phyloP scores from a whole-genome alignment of 257 asterid species.

The Scutellaria baicalensis region DNA sequence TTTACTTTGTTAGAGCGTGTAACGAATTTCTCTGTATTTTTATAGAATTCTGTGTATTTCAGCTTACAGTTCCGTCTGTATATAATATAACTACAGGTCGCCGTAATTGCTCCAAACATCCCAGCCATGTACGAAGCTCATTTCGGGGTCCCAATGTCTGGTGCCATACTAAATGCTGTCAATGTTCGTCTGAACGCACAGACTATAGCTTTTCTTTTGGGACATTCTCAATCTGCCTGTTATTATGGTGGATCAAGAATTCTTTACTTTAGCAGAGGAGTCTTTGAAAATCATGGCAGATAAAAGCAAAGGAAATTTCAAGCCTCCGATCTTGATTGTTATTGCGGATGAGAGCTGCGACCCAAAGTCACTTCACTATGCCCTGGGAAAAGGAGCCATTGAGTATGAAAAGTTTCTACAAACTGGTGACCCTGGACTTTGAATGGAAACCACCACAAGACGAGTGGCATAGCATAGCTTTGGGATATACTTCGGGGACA shows the following conservation, averaged over 20 bases:
- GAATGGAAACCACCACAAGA: conserved; percentile 82
- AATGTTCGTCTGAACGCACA: conserved; percentile 78
- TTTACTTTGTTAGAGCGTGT: not conserved
- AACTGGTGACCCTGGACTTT: conserved; percentile 63
- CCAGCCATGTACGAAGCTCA: conserved; percentile 91
- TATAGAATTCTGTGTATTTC: not conserved
- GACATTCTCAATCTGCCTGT: conserved; percentile 72
- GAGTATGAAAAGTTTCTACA: conserved; percentile 79
- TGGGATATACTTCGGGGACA: conserved; percentile 93
- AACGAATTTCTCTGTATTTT: not conserved
- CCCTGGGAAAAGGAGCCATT: conserved; percentile 63
- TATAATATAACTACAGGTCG: conserved; percentile 46
- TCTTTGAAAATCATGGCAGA: conserved; percentile 49
- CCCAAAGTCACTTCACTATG: conserved; percentile 45
- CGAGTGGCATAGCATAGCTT: conserved; percentile 92
- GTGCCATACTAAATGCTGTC: conserved; percentile 87
- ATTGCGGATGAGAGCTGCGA: conserved; percentile 73
- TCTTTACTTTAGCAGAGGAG: conserved; percentile 64
- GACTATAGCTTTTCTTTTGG: conserved; percentile 74
- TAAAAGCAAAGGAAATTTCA: conserved; percentile 35
- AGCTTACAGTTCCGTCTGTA: not conserved
- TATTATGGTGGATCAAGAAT: conserved; percentile 88
- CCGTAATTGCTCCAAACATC: conserved; percentile 87
- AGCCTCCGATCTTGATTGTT: conserved; percentile 55
- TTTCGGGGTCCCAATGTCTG: conserved; percentile 95